A percentile compares a stretch with the other conserved stretches of the same genome.
Conservation (phyloP, 352 stramenopile species). For the Pythium sp. region DNA sequence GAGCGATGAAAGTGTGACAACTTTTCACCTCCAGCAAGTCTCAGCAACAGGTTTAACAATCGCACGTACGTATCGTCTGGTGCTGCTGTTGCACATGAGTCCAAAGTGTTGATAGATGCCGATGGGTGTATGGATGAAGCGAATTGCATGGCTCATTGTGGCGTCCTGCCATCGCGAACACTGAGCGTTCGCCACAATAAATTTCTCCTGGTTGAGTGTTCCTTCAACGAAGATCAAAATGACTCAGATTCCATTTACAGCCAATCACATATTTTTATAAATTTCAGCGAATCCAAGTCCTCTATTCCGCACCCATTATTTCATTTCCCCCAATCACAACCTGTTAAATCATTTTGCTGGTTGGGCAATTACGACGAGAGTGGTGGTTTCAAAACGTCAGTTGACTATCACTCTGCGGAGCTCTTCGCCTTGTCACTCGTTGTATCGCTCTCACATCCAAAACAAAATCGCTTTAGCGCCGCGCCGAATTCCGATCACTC, state of each 20-base stretch:
- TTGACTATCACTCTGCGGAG: conserved; percentile 5
- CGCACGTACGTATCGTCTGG: too few relatives aligned
- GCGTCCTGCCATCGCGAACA: neutral
- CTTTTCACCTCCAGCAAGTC: neutral
- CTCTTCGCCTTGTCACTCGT: neutral
- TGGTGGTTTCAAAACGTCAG: conserved; percentile 4
- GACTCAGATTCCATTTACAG: neutral
- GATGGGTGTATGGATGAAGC: neutral
- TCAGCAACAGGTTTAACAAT: neutral
- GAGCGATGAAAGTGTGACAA: neutral
- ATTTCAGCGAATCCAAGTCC: neutral
- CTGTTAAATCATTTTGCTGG: neutral
- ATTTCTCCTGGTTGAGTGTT: neutral
- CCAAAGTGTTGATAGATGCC: neutral
- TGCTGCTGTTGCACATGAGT: neutral
- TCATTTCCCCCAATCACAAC: neutral
- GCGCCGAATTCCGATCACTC: neutral
- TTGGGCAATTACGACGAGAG: neutral
- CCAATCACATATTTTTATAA: neutral
- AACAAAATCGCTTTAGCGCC: neutral
- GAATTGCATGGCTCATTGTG: neutral
- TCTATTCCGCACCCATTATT: neutral
- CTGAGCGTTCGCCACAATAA: neutral
- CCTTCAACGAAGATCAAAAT: neutral
- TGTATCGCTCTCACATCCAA: neutral